Evolutionary conservation across 768 basidiomycete species (phyloP), one percentile per base, ranked within the genome.

Genomic region (Termitomyces sp.): DNA sequence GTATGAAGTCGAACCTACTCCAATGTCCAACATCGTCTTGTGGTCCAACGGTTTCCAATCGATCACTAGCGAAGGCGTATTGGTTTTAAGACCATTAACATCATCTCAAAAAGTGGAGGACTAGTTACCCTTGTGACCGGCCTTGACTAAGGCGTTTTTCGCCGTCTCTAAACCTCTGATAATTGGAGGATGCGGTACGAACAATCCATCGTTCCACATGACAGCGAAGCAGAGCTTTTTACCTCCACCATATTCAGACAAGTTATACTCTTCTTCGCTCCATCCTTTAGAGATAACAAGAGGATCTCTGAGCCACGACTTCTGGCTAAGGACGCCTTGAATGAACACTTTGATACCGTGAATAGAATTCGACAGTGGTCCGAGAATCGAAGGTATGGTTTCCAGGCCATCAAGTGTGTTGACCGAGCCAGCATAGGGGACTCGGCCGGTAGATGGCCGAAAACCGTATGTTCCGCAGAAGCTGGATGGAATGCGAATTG

Each of bases 371-470:
- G 83, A 73, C 52, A 92, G 73, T 5, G 92, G 92, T 0, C 92
- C 92, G 11, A 92, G 75, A 30, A 92, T 87, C 3, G 89, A 89
- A 4, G 74, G 73, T 28, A 90, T 64, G 16, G 85, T 82, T 59
- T 92, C 89, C 66, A 87, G 84, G 22, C 92, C 92, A 67, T 86
- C 79, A 28, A 84, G 65, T 2, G 84, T 79, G 68, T 87, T 90
- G 3, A 78, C 72, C 5, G 82, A 81, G 22, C 85, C 84, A n/a
- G 74, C 71, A 65, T 87, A 92, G 0, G 92, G 92, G 2, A 92
- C 69, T 24, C 91, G 82, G 40, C 81, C 75, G 62, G 78, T 88
- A 16, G 86, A 87, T 0, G 88, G 88, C 5, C 85, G 79, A 26
- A 94, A 72, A 9, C 84, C 85, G 67, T 91, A 94, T 9, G 87